A percentile compares a stretch with the other conserved stretches of the same genome.
Evolutionary conservation across 2,329 filamentous ascomycete species (phyloP).

Genomic region (Pestalotiopsis sp.): DNA sequence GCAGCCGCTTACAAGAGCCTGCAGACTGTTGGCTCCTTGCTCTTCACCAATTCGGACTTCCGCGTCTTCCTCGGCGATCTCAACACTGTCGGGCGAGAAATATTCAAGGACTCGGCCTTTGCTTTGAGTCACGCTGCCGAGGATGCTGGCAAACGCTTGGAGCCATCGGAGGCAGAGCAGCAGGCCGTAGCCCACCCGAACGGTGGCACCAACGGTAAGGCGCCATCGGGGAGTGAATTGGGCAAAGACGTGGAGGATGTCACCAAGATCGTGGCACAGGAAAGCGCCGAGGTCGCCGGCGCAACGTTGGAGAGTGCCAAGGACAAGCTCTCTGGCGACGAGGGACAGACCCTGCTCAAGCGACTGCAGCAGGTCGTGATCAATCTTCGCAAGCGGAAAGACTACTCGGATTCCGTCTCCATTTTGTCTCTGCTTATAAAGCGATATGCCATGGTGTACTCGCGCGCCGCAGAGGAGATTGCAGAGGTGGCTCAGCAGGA

Average conservation of each 20-base stretch:
- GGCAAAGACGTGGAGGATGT: conserved; percentile 58
- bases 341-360: conserved; percentile 72
- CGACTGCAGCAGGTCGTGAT: conserved; percentile 77
- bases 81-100: conserved; percentile 75
- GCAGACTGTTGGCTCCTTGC: conserved; percentile 79
- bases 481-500: conserved; percentile 70
- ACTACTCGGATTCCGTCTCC: conserved; percentile 87
- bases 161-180: conserved; percentile 66
- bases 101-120: conserved; percentile 85
- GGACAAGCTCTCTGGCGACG: conserved; percentile 72
- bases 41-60: conserved; percentile 90
- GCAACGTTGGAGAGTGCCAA: conserved; percentile 68
- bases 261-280: conserved; percentile 54
- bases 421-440: conserved; percentile 75
- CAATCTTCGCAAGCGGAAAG: conserved; percentile 73
- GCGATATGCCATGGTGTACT: conserved; percentile 78
- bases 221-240: conserved; percentile 66
- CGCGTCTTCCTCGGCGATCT: conserved; percentile 83
- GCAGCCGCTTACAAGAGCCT: conserved; percentile 79
- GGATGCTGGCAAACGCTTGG: conserved; percentile 72
- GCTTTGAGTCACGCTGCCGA: conserved; percentile 76
- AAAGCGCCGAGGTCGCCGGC: conserved; percentile 28
- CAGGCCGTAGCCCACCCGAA: conserved; percentile 48
- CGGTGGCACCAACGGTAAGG: conserved; percentile 26
- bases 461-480: conserved; percentile 70